phyloP scores from a whole-genome alignment of 106 monocot species.

The Acorus gramineus region DNA sequence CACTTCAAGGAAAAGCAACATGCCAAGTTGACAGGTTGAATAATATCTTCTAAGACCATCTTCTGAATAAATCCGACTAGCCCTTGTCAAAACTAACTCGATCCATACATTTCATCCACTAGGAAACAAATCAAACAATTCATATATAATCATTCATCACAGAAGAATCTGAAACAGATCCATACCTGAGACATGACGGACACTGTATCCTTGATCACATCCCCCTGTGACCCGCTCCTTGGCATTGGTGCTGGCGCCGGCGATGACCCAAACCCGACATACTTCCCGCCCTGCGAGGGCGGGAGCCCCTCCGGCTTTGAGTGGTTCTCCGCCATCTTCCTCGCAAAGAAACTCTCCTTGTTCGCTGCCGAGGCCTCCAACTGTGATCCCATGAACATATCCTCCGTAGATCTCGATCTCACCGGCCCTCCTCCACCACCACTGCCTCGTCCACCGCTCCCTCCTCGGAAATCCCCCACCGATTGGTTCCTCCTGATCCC shows the following conservation, averaged over 20 bases:
- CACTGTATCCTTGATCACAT: slow-evolving; percentile 11
- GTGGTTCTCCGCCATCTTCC: slow-evolving; percentile 49
- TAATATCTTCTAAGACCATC: no score
- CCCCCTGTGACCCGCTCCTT: slow-evolving; percentile 5
- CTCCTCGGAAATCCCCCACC: slow-evolving; percentile 29
- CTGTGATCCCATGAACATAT: slow-evolving; percentile 37
- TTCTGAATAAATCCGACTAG: no score
- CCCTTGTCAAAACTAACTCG: no score
- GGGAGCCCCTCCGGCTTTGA: slow-evolving; percentile 54
- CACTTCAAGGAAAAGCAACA: no score
- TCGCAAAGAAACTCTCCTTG: slow-evolving; percentile 55
- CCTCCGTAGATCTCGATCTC: slow-evolving; percentile 52
- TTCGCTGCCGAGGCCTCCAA: slow-evolving; percentile 49
- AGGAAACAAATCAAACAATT: no score
- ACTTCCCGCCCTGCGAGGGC: slow-evolving; percentile 64
- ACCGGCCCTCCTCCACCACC: slow-evolving; percentile 14
- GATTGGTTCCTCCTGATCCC: slow-evolving; percentile 63
- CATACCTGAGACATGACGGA: slow-evolving; percentile 14
- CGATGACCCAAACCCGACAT: slow-evolving; percentile 56
- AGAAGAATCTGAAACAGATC: no score
- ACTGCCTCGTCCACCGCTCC: slow-evolving; percentile 2
- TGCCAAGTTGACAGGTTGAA: no score
- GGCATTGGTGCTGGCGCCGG: slow-evolving; percentile 19
- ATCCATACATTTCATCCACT: no score
- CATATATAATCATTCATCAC: no score